Evolutionary conservation across 495 filamentous ascomycete species (phyloP), one percentile per base, ranked within the genome.

Genomic region (Talaromyces nanjingensis): DNA sequence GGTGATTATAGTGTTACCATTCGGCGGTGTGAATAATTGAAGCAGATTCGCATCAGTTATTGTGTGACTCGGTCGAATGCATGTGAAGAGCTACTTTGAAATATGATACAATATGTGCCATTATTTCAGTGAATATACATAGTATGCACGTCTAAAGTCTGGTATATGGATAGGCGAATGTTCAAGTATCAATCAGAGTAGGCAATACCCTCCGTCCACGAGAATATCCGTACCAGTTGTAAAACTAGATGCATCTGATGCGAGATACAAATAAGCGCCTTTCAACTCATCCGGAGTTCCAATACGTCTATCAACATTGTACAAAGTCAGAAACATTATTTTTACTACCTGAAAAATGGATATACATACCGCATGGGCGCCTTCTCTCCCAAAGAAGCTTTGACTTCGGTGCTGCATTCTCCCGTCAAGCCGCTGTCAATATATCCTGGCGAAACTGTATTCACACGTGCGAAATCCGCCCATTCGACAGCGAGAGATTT

Each of bases 381-480:
- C 68, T 71, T 70, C 16, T 62, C 65, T 31, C 65, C 49, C 69
- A 70, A 73, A 42, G 70, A 68, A 14, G 70, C 65, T 7, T 54
- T 61, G 64, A 65, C 65, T 25, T 72, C 72, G 14, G 18, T 14
- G 4, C 55, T 65, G 8, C 2, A 67, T 65, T 49, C 37, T 77
- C 39, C 89, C 89, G 67, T 96, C 89, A 66, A 55, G 73, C 75
- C 68, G 91, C 91, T 0, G 91, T 96, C 84, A 65, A 96, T 94
- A 72, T 94, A 97, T 4, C 92, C 92, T 1, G 92, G 93, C 3
- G 88, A 92, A 34, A 97, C 76, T 24, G 85, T 86, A 74, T 97
- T 97, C 60, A 83, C 88, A 27, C 92, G 83, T 9, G 92, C 92
- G 70, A 91, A 96, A 29, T 86, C 87, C 22, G 89, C 84, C 91